Conservation (phyloP, 768 basidiomycete genomes). For the Galerina marginata region DNA sequence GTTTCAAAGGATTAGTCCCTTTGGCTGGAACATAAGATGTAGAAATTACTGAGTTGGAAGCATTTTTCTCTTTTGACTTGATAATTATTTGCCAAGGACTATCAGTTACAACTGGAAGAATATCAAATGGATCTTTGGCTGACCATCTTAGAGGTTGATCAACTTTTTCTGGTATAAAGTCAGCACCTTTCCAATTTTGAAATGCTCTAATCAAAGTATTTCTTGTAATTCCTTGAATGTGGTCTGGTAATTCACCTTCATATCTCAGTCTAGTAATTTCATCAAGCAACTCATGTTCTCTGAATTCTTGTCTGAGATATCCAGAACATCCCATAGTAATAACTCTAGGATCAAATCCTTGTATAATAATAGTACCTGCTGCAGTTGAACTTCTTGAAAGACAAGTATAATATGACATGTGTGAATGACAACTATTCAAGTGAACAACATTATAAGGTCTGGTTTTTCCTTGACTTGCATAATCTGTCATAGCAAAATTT, state of each 20-base stretch:
- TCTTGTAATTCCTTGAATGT: constrained; percentile 17
- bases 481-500: constrained; percentile 40
- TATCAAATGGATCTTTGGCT: too few relatives aligned
- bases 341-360: constrained; percentile 25
- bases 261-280: constrained; percentile 29
- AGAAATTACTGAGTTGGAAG: too few relatives aligned
- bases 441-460: constrained; percentile 31
- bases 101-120: too few relatives aligned
- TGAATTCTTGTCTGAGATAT: constrained; percentile 18
- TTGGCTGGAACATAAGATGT: too few relatives aligned
- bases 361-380: constrained; percentile 30
- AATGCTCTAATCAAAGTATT: constrained; percentile 20
- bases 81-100: too few relatives aligned
- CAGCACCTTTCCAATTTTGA: neutral
- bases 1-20: too few relatives aligned
- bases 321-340: constrained; percentile 20
- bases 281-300: constrained; percentile 27
- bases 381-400: constrained; percentile 33
- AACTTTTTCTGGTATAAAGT: constrained; percentile 1
- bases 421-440: constrained; percentile 19
- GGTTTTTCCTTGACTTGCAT: constrained; percentile 32
- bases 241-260: constrained; percentile 5
- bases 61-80: too few relatives aligned
- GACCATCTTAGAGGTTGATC: neutral
- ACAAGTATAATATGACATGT: constrained; percentile 29